Percentiles rank a stretch among this genome's conserved stretches.
phyloP scores from a whole-genome alignment of 306 rosid species.

The Cajanus cajan region DNA sequence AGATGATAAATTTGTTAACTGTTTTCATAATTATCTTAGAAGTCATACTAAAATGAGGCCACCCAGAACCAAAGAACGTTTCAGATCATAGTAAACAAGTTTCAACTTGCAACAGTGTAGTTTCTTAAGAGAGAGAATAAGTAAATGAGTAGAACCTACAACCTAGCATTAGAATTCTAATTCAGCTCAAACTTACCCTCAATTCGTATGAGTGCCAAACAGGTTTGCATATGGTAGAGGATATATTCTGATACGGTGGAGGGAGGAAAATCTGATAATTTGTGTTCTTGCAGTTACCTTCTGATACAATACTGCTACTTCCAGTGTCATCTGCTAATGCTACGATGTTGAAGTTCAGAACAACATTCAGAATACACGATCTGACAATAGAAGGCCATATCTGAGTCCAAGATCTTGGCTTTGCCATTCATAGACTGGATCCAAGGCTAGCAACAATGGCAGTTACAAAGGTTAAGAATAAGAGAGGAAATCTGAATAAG shows the following conservation, averaged over 20 bases:
- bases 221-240: slow-evolving; percentile 68
- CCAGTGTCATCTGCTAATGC: slow-evolving; percentile 38
- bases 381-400: slow-evolving; percentile 20
- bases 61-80: neutral
- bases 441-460: slow-evolving; percentile 12
- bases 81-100: slow-evolving; percentile 4
- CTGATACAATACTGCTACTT: slow-evolving; percentile 27
- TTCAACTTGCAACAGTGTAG: neutral
- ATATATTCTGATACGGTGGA: slow-evolving; percentile 74
- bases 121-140: neutral
- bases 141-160: neutral
- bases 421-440: slow-evolving; percentile 50
- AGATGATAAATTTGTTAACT: neutral
- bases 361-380: slow-evolving; percentile 35
- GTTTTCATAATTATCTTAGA: neutral
- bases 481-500: slow-evolving; percentile 38
- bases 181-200: slow-evolving; percentile 58
- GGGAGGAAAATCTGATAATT: slow-evolving; percentile 75
- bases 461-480: slow-evolving; percentile 32
- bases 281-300: slow-evolving; percentile 53
- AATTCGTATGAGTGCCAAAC: slow-evolving; percentile 84
- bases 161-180: neutral
- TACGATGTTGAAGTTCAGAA: slow-evolving; percentile 31
- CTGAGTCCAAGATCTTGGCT: slow-evolving; percentile 32
- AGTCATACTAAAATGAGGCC: neutral